Evolutionary conservation across 495 filamentous ascomycete species (phyloP).

Genomic region (Podospora conica): DNA sequence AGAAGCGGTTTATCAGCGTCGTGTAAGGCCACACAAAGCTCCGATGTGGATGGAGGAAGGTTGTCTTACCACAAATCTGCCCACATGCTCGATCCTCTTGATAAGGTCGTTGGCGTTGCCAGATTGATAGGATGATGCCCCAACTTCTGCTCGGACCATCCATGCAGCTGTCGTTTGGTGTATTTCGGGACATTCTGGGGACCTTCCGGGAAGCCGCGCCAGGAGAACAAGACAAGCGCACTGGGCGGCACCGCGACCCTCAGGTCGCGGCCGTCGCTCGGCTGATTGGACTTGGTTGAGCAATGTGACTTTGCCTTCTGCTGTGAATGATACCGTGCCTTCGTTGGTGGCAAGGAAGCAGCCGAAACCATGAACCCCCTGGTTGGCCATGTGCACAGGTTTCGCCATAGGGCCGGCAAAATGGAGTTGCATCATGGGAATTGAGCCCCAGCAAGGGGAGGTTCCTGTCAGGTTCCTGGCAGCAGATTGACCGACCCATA

Average conservation of each 20-base stretch:
- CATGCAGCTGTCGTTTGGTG: neutral
- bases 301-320: neutral
- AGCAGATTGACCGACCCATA: neutral
- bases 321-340: neutral
- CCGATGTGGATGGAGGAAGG: neutral
- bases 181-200: neutral
- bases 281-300: neutral
- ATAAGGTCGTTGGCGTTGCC: neutral
- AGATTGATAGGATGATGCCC: neutral
- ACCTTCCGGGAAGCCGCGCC: neutral
- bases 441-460: constrained; percentile 9
- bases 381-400: constrained; percentile 26
- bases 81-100: neutral
- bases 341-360: neutral
- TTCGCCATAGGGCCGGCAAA: constrained; percentile 30
- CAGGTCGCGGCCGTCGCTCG: neutral
- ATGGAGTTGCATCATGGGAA: constrained; percentile 16
- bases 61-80: neutral
- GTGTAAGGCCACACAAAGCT: neutral
- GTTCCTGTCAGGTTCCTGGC: constrained; percentile 11
- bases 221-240: neutral
- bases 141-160: neutral
- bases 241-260: neutral
- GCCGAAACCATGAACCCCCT: constrained; percentile 16
- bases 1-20: neutral